Evolutionary conservation across 129 eudicot genomes (phyloP).

Genomic region (Chrysanthemum makinoi): DNA sequence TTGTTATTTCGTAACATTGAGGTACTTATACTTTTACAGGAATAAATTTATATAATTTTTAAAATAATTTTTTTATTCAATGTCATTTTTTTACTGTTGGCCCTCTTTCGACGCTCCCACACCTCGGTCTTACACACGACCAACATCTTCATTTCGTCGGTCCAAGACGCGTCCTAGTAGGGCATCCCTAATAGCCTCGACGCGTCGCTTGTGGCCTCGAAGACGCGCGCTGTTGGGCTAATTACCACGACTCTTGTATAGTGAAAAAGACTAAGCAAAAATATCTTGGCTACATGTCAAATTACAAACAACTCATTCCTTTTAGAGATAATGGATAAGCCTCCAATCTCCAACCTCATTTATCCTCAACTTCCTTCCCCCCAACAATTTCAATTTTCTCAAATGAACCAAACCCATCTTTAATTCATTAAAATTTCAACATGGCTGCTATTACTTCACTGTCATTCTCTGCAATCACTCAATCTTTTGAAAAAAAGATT

Average conservation of each 20-base stretch:
- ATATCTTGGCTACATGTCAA: constrained; percentile 6
- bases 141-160: too few species aligned
- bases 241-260: neutral
- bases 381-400: neutral
- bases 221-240: too few species aligned
- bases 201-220: too few species aligned
- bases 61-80: too few species aligned
- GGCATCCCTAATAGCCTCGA: too few species aligned
- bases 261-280: neutral
- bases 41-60: too few species aligned
- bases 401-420: neutral
- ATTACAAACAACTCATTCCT: constrained; percentile 8
- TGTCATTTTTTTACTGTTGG: too few species aligned
- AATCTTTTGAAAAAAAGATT: constrained; percentile 47
- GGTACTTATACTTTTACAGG: too few species aligned
- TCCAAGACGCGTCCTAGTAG: too few species aligned
- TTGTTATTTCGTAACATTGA: too few species aligned
- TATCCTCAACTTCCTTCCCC: neutral
- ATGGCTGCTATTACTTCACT: constrained; percentile 76
- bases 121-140: too few species aligned
- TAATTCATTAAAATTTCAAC: neutral
- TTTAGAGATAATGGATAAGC: constrained; percentile 3
- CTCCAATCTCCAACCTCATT: neutral
- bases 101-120: too few species aligned
- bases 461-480: constrained; percentile 44